Percentiles rank a stretch among this genome's conserved stretches.
These are phyloP conservation scores for Beverwykella pulmonaria DNA, from an alignment of 495 filamentous ascomycete species.

Conservation along the genomic window DNA sequence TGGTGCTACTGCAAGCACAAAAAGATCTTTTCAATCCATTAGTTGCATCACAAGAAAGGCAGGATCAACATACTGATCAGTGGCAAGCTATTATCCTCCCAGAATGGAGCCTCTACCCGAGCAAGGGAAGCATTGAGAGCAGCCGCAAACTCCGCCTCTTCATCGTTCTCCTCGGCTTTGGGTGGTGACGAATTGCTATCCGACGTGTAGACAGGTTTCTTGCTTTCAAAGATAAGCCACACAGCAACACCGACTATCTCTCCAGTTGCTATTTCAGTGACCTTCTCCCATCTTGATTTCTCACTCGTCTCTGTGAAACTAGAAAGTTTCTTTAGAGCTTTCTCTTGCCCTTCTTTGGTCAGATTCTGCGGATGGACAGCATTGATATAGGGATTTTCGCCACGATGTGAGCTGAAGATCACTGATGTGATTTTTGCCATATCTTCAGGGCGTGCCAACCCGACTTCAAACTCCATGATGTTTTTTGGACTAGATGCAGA, in stretches of 20 bases:
- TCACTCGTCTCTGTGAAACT: background rate
- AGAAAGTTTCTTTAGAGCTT: background rate
- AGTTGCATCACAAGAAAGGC: too few species aligned
- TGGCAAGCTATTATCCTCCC: background rate
- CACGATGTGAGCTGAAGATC: slow-evolving; percentile 1
- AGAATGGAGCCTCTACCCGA: background rate
- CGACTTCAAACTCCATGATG: slow-evolving; percentile 4
- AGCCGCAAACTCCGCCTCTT: background rate
- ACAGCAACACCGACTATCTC: background rate
- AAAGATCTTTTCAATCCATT: background rate
- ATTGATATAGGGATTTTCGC: background rate
- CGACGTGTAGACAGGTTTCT: background rate
- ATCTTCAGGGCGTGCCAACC: background rate
- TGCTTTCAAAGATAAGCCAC: background rate
- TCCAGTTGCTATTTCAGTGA: background rate
- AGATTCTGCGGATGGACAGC: slow-evolving; percentile 12
- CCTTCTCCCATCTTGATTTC: background rate
- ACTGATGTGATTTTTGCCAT: background rate
- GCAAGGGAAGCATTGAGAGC: background rate
- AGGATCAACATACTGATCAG: background rate
- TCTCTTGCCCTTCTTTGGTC: background rate
- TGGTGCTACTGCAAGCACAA: background rate
- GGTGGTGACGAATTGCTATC: background rate
- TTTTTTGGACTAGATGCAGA: background rate
- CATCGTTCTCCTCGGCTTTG: background rate